These are phyloP conservation scores for Chlorella vulgaris DNA, from an alignment of 139 green algal species.

Conservation along the genomic window DNA sequence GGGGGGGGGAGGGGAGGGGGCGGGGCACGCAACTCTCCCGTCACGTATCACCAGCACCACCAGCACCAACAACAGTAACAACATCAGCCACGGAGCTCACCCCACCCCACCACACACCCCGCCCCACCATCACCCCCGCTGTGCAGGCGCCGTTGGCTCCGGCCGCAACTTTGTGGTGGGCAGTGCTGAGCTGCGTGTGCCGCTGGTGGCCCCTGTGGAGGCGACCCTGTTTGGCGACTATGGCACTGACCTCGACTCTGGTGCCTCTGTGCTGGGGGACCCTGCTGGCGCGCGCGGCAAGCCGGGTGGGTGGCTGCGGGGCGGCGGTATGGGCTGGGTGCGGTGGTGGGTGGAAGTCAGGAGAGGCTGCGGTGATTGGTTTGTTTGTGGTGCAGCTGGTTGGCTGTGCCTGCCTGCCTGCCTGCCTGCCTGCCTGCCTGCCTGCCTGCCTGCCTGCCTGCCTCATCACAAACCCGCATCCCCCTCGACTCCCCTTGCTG, in stretches of 20 bases:
- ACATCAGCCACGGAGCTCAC: too few relatives aligned
- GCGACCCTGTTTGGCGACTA: slow-evolving; percentile 91
- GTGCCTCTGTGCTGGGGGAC: slow-evolving; percentile 86
- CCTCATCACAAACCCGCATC: background rate
- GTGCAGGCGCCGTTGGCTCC: slow-evolving; percentile 82
- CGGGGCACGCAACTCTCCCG: too few relatives aligned
- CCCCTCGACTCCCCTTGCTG: background rate
- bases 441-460: background rate
- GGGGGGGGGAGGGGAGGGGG: too few relatives aligned
- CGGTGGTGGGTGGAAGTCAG: too few relatives aligned
- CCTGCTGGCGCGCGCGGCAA: slow-evolving; percentile 86
- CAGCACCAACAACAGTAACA: too few relatives aligned
- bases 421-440: background rate
- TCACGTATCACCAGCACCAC: too few relatives aligned
- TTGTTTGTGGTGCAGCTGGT: background rate
- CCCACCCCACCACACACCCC: too few relatives aligned
- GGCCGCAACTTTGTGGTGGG: slow-evolving; percentile 83
- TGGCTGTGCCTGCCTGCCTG: background rate
- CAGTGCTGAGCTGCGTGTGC: slow-evolving; percentile 82
- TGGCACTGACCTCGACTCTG: slow-evolving; percentile 89
- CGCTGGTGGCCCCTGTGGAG: slow-evolving; percentile 62
- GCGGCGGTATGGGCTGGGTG: too few relatives aligned
- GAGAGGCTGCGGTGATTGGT: too few relatives aligned
- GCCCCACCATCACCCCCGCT: background rate
- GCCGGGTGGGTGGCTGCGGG: slow-evolving; percentile 59